Evolutionary conservation across 2,329 filamentous ascomycete species (phyloP), one percentile per base, ranked within the genome.

Genomic region (Fusarium ramigenum): DNA sequence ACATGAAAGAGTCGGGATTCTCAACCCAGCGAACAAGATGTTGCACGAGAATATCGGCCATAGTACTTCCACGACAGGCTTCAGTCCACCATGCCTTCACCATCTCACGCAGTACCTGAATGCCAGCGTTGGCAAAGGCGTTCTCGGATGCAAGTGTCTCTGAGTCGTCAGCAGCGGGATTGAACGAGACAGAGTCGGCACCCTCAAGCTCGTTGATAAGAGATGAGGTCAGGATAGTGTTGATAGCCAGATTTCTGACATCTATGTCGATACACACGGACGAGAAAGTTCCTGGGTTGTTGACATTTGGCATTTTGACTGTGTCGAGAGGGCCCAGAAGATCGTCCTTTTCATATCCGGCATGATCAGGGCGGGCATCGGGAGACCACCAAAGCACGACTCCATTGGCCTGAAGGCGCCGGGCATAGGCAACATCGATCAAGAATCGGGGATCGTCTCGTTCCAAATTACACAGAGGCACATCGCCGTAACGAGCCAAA

Each of bases 41-140:
- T 79, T 97, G 95, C 2, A 99, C 96, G 87, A 99, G 94, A 61
- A 98, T 91, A 82, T 99, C 96, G 2, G 97, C 97, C 94, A 99
- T 98, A 44, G 90, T 92, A 77, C 93, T 97, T 42, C 95, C 94
- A 69, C 90, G 91, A 80, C 94, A 96, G 10, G 96, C 97, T 82
- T 99, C 96, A 2, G 92, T 89, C 96, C 96, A 99, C 97, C 97
- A 99, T 6, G 93, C 90, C 81, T 98, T 97, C 76, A 99, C 96
- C 95, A 99, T 98, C 77, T 98, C 97, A 19, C 96, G 92, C 7
- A 99, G 87, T 1, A 99, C 96, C 11, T 92, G 89, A 9, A 98
- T 93, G 61, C 95, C 94, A 7, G 96, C 95, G 56, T 94, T 93
- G n/a, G 96, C 92, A 80, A 99, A 99, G 0, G 96, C 94, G 68